Evolutionary conservation across 345 rosid genomes (phyloP).

Genomic region (Gossypium anomalum): DNA sequence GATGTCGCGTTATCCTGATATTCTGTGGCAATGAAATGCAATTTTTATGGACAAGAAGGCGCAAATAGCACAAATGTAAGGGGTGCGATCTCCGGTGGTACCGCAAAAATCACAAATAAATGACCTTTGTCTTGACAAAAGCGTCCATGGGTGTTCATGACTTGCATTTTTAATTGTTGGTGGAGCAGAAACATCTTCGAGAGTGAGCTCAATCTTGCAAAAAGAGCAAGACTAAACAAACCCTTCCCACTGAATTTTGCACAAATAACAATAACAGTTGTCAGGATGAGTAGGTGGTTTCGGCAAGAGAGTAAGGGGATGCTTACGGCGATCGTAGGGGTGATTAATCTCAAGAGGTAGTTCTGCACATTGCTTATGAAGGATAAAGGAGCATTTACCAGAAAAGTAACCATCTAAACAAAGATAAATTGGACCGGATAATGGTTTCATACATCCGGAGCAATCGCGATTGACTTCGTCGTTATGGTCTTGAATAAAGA

Average conservation of each 20-base stretch:
- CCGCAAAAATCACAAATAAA: conserved; percentile 27
- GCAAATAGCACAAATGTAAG: rapidly evolving
- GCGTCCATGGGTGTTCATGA: neutral
- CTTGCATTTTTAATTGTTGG: neutral
- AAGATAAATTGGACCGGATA: neutral
- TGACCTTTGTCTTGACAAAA: neutral
- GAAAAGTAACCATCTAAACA: neutral
- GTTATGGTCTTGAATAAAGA: neutral
- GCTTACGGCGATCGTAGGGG: neutral
- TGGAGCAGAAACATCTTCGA: neutral
- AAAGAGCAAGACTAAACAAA: neutral
- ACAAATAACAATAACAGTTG: neutral
- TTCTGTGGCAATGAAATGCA: neutral
- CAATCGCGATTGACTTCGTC: rapidly evolving
- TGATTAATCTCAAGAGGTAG: neutral
- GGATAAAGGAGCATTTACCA: no score
- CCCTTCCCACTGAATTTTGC: neutral
- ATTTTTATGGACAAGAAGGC: no score
- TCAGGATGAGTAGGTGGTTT: neutral
- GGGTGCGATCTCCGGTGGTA: neutral
- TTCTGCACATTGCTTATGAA: neutral
- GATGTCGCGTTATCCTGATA: neutral
- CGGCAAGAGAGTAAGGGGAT: neutral
- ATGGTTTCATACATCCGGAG: neutral
- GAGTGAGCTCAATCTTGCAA: neutral